Percentiles rank a stretch among this genome's conserved stretches.
phyloP scores from a whole-genome alignment of 2,329 filamentous ascomycete species.

The Aspergillus fumigatus region DNA sequence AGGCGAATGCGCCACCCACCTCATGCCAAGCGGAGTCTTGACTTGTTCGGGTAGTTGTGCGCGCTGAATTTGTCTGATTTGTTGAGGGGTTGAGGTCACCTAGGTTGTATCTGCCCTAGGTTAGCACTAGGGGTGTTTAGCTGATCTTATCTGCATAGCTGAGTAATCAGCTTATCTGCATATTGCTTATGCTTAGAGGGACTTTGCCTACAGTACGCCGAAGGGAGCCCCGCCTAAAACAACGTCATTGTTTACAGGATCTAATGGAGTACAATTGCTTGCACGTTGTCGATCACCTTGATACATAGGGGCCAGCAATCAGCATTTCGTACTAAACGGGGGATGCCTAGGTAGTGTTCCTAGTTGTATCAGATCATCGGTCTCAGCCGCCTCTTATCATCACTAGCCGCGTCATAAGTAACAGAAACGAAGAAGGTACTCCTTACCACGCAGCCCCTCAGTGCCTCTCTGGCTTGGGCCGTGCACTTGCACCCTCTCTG shows the following conservation, averaged over 20 bases:
- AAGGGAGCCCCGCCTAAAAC: neutral
- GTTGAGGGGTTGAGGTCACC: neutral
- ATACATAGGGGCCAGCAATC: neutral
- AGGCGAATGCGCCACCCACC: slow-evolving; percentile 6
- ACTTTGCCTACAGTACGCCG: neutral
- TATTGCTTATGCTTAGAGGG: neutral
- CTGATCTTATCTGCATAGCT: neutral
- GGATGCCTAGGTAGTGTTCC: neutral
- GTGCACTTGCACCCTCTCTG: neutral
- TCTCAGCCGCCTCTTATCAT: neutral
- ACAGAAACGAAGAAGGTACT: neutral
- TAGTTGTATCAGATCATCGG: neutral
- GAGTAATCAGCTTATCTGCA: neutral
- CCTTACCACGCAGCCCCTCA: neutral
- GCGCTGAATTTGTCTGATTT: neutral
- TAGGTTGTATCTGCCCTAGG: no score
- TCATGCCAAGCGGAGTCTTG: slow-evolving; percentile 4
- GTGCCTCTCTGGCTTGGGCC: neutral
- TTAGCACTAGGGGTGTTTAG: neutral
- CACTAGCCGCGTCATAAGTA: neutral
- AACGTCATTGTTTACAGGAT: neutral
- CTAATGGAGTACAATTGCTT: neutral
- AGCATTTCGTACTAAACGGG: neutral
- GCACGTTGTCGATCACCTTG: no score
- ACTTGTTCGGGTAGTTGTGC: neutral